Evolutionary conservation across 2,329 filamentous ascomycete species (phyloP), one percentile per base, ranked within the genome.

Genomic region (Aureobasidium namibiae): DNA sequence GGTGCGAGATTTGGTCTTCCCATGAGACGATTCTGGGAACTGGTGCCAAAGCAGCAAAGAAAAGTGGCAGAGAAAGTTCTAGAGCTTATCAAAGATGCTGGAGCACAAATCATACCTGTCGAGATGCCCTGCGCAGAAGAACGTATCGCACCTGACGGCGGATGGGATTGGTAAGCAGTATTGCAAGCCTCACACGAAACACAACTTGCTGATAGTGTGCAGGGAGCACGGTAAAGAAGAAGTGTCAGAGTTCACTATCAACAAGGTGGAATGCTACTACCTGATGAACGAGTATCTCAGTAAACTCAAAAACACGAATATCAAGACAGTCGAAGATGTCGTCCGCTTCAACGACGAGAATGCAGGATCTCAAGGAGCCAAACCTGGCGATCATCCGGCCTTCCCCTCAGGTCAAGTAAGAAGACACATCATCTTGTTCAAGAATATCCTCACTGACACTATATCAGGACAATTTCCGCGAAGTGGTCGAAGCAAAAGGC

Each of bases 21-120:
- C 0, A 86, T 83, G 83, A 71, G 81, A 45, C 81, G 80, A 60
- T 84, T 86, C 70, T 88, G 84, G 85, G 74, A 76, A 2, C 70
- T 81, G 33, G 78, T 79, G 4, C 75, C 80, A 18, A 64, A 70
- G 2, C 74, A 78, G 34, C 81, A 84, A 70, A 75, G 76, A 54
- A 63, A 72, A 0, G 71, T 76, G n/a, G 75, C 86, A 5, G 66
- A 76, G 65, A 68, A 73, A 1, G 65, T 82, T 1, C 60, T 87
- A 8, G 64, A 72, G 1, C 65, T 80, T 29, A 80, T 88, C 39
- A 67, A 79, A 66, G 67, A 69, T 0, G 81, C 81, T 1, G 84
- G 85, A 9, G 68, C 65, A 31, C 60, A 65, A 18, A 66, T 70
- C 13, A 60, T 67, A 10, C 46, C 58, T 1, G 63, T 65, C 23